A percentile compares a stretch with the other conserved stretches of the same genome.
phyloP scores from a whole-genome alignment of 192 early-diverging fungal species.

The Linnemannia hyalina region DNA sequence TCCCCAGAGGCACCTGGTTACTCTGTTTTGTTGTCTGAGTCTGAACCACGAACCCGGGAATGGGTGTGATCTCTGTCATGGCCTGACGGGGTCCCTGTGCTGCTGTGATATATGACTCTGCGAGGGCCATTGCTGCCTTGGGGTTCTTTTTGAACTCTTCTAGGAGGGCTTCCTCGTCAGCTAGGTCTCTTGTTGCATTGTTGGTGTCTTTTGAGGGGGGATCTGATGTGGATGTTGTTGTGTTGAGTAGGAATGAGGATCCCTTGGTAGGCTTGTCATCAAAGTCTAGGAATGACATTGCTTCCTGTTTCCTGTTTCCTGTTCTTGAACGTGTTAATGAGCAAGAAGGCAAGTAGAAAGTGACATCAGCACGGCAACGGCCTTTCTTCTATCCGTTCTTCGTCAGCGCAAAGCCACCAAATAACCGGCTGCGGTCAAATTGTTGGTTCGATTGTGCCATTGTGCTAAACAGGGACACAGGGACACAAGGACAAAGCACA shows the following conservation, averaged over 20 bases:
- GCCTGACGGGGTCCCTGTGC: slow-evolving; percentile 38
- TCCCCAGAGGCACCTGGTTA: slow-evolving; percentile 15
- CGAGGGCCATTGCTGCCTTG: slow-evolving; percentile 47
- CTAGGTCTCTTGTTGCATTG: slow-evolving; percentile 15
- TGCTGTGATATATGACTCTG: slow-evolving; percentile 33
- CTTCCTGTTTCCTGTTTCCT: too few relatives aligned
- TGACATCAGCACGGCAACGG: background rate
- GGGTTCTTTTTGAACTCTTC: slow-evolving; percentile 58
- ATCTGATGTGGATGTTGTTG: background rate
- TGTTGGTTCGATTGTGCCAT: background rate
- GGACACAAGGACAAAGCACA: too few relatives aligned
- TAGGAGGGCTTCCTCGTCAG: slow-evolving; percentile 46
- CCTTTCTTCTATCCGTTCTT: background rate
- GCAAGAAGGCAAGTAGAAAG: background rate
- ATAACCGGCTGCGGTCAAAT: background rate
- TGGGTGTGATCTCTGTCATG: slow-evolving; percentile 59
- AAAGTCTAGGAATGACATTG: slow-evolving; percentile 49
- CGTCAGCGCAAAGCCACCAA: slow-evolving; percentile 4
- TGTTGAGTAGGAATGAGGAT: slow-evolving; percentile 21
- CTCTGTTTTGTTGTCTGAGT: slow-evolving; percentile 38
- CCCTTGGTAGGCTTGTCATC: slow-evolving; percentile 4
- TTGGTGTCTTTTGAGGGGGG: background rate
- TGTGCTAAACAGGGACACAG: background rate
- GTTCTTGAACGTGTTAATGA: background rate
- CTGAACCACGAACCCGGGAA: slow-evolving; percentile 70